phyloP scores from a whole-genome alignment of 176 grass and related monocot genomes.

The Carex scoparia region DNA sequence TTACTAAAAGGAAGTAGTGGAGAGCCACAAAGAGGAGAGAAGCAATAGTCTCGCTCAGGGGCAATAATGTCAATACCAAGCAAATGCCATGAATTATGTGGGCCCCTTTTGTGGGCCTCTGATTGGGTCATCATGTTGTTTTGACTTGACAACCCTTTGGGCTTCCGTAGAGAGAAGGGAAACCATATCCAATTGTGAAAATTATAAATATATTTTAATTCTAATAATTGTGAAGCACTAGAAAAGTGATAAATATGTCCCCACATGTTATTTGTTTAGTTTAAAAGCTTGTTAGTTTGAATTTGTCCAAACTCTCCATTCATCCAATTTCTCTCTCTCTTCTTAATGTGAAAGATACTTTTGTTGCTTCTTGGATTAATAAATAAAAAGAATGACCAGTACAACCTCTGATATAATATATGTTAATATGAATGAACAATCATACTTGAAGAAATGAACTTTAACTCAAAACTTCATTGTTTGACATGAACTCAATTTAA shows the following conservation, averaged over 20 bases:
- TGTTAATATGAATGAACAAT: background rate
- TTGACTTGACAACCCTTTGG: conserved; percentile 27
- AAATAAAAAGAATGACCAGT: background rate
- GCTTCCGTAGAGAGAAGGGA: conserved; percentile 27
- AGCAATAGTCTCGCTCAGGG: background rate
- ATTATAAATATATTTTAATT: background rate
- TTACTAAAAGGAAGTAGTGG: conserved; percentile 10
- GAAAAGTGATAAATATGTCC: background rate
- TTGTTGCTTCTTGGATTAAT: conserved; percentile 13
- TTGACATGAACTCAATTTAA: background rate
- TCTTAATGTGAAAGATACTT: conserved; percentile 9
- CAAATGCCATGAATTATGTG: conserved; percentile 17
- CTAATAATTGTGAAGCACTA: conserved; percentile 13
- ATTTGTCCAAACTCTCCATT: background rate
- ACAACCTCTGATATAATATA: background rate
- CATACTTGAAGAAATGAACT: background rate
- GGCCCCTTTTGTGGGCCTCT: conserved; percentile 15
- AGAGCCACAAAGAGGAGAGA: conserved; percentile 21
- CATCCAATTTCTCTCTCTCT: background rate
- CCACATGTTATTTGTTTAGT: conserved; percentile 5
- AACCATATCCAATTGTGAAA: conserved; percentile 16
- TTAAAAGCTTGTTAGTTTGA: background rate
- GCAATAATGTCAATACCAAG: conserved; percentile 19
- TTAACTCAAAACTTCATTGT: background rate
- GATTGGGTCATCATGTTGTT: conserved; percentile 3